Conservation (phyloP, 2,329 filamentous ascomycete genomes). For the Aureobasidium vineae region DNA sequence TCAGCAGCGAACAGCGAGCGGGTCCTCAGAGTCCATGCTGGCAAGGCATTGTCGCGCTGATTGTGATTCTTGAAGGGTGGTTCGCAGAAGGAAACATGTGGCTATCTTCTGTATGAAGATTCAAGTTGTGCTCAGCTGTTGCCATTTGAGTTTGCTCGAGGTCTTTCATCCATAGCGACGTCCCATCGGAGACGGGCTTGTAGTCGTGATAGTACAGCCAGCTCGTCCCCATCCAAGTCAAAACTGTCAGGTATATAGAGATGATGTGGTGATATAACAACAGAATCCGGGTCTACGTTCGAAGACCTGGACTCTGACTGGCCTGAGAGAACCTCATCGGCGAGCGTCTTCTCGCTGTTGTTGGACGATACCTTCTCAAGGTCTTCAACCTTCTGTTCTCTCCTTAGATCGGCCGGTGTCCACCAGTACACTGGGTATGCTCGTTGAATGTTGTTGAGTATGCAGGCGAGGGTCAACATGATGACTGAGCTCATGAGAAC, state of each 20-base stretch:
- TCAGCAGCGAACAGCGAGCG: neutral
- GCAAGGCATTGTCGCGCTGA: neutral
- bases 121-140: neutral
- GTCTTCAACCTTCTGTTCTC: slow-evolving; percentile 27
- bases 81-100: neutral
- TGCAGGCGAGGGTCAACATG: slow-evolving; percentile 45
- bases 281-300: neutral
- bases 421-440: slow-evolving; percentile 52
- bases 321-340: neutral
- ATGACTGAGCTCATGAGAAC: slow-evolving; percentile 45
- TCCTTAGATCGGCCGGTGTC: slow-evolving; percentile 38
- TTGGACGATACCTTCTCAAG: slow-evolving; percentile 22
- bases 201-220: slow-evolving; percentile 10
- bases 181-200: slow-evolving; percentile 19
- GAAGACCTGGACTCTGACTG: neutral
- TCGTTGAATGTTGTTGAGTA: slow-evolving; percentile 49
- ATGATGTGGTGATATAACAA: slow-evolving; percentile 22
- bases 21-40: neutral
- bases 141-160: neutral
- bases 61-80: neutral
- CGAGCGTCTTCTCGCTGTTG: neutral
- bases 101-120: no score
- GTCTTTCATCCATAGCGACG: slow-evolving; percentile 11
- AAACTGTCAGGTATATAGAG: slow-evolving; percentile 22
- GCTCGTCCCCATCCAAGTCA: slow-evolving; percentile 7